These are phyloP conservation scores for Epicoccum nigrum DNA, from an alignment of 2,329 filamentous ascomycete genomes.

Conservation along the genomic window DNA sequence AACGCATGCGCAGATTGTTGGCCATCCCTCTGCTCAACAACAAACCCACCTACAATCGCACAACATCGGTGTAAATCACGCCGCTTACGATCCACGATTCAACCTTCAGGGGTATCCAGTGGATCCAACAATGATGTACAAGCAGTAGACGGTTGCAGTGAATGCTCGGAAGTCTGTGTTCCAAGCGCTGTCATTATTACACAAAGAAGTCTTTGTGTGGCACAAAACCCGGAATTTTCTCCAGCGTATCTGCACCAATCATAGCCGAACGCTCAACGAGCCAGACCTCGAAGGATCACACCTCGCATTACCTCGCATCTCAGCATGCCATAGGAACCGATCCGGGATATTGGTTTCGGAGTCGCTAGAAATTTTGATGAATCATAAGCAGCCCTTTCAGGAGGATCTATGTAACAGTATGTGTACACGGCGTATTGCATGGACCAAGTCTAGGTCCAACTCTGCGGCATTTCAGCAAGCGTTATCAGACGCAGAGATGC, in stretches of 20 bases:
- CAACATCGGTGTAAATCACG: constrained; percentile 37
- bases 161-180: neutral
- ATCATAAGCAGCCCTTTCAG: constrained; percentile 3
- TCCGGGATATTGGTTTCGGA: neutral
- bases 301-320: constrained; percentile 7
- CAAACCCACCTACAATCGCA: constrained; percentile 40
- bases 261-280: neutral
- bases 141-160: constrained; percentile 22
- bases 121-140: constrained; percentile 45
- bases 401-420: constrained; percentile 1
- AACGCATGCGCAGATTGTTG: constrained; percentile 31
- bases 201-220: constrained; percentile 6
- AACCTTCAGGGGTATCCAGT: constrained; percentile 41
- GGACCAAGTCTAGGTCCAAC: neutral
- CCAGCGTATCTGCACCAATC: constrained; percentile 3
- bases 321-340: neutral
- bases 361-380: constrained; percentile 2
- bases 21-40: constrained; percentile 31
- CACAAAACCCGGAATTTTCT: constrained; percentile 1
- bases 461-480: constrained; percentile 4
- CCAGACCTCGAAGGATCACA: constrained; percentile 4
- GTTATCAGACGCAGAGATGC: neutral
- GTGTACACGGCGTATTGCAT: neutral
- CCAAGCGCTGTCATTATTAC: neutral
- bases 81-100: constrained; percentile 43